Conservation (phyloP, 176 grass and related monocot species). For the Leersia perrieri region DNA sequence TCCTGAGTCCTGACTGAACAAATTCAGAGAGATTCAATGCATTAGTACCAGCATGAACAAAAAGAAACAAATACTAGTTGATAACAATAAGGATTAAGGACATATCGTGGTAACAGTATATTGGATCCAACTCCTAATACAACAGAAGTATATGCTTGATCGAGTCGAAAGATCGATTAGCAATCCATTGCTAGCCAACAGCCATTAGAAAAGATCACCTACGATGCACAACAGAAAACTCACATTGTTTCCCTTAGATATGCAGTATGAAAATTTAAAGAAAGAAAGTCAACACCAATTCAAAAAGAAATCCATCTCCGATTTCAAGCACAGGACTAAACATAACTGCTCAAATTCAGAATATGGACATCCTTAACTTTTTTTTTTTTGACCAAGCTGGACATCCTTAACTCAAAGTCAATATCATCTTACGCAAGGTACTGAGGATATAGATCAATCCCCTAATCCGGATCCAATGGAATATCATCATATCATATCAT, state of each 20-base stretch:
- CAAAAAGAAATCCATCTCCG: neutral
- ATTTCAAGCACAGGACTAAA: neutral
- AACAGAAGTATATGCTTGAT: neutral
- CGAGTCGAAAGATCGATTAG: neutral
- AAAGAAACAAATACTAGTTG: neutral
- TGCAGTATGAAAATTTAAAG: neutral
- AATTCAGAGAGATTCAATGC: constrained; percentile 17
- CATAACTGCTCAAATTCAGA: constrained; percentile 20
- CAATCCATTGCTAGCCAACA: neutral
- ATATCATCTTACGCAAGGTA: neutral
- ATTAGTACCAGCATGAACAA: neutral
- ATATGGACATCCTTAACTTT: too few species aligned
- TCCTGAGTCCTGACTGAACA: neutral
- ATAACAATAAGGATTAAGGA: neutral
- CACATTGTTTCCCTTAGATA: neutral
- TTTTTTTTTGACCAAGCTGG: too few species aligned
- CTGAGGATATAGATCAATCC: neutral
- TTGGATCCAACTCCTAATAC: neutral
- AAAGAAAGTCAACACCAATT: constrained; percentile 29
- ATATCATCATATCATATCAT: neutral
- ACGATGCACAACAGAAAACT: constrained; percentile 10
- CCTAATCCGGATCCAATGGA: constrained; percentile 21
- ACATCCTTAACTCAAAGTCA: neutral
- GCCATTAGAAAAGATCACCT: neutral
- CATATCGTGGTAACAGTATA: neutral